Percentiles rank a stretch among this genome's conserved stretches.
Conservation (phyloP, 1,284 basidiomycete species). For the Ganoderma meredithae region DNA sequence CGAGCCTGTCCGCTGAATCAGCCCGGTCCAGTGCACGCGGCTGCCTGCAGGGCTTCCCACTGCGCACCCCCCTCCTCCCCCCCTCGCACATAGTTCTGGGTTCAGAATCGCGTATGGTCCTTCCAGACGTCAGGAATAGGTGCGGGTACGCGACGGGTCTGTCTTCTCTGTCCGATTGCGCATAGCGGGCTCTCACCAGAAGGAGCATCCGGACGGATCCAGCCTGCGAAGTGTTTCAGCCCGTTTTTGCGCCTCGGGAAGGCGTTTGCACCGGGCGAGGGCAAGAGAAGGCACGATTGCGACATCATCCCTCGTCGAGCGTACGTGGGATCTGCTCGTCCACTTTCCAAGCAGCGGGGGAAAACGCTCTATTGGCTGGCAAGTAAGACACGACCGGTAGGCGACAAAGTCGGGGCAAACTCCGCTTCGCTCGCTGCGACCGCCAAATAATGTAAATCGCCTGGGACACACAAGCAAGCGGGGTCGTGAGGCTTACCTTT, state of each 20-base stretch:
- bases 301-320: neutral
- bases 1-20: neutral
- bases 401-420: neutral
- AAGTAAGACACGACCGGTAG: neutral
- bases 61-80: neutral
- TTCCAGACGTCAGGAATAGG: conserved; percentile 1
- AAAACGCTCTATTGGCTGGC: neutral
- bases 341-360: neutral
- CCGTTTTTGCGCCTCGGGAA: conserved; percentile 4
- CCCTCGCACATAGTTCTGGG: neutral
- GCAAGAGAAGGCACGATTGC: neutral
- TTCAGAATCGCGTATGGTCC: neutral
- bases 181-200: conserved; percentile 8
- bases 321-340: neutral
- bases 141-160: neutral
- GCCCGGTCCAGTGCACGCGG: neutral
- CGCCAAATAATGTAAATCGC: neutral
- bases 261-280: neutral
- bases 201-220: neutral
- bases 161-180: conserved; percentile 9
- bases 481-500: neutral
- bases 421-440: neutral
- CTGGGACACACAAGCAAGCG: neutral
- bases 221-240: conserved; percentile 4
- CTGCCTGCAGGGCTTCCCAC: neutral